Base-by-base conservation (phyloP, 2,329 filamentous ascomycete genomes). In the Beauveria sp. region DNA sequence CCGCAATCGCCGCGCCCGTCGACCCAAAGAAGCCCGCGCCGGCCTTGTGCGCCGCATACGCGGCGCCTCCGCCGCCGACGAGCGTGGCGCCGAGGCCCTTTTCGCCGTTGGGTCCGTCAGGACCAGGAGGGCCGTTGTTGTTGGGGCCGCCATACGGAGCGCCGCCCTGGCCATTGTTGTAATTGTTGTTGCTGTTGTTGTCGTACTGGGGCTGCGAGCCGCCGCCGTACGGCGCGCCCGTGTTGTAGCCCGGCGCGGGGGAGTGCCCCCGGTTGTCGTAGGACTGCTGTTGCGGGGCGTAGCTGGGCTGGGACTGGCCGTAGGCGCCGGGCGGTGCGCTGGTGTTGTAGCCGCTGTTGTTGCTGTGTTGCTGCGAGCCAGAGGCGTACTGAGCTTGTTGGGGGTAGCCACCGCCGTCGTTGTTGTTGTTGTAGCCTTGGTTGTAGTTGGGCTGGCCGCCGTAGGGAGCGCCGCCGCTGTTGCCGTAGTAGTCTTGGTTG, bases 61-160 rank as follows among this genome's bases (percentile, higher is more conserved):
- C 82, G n/a, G 80, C 83, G 1, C 76, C 81, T 20, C 77, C 81
- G 59, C 80, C 79, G 24, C 82, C 83, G 1, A 81, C 66, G 28
- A 85, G 67, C 3, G 82, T 79, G 1, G 82, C 80, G 4, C 81
- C 82, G 20, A 86, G 76, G 40, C 83, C 83, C 53, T 82, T 80
- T n/a, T 85, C 83, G 49, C 73, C 74, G 46, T 75, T 70, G 5
- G 73, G 74, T 10, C 69, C 70, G 20, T 49, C 69, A 16, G 67
- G 65, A 2, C 71, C 67, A n/a, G 63, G 66, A 9, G 68, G 66
- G 5, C 67, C 67, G 9, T 64, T 70, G 56, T 63, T 49, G n/a
- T 53, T 66, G 26, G 67, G 65, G 10, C 64, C 66, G 10, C 67
- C 67, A 40, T 64, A 55, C 16, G 55, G 52, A 8, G 55, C 45